Conservation (phyloP, 441 rosid species). For the Iberis amara region DNA sequence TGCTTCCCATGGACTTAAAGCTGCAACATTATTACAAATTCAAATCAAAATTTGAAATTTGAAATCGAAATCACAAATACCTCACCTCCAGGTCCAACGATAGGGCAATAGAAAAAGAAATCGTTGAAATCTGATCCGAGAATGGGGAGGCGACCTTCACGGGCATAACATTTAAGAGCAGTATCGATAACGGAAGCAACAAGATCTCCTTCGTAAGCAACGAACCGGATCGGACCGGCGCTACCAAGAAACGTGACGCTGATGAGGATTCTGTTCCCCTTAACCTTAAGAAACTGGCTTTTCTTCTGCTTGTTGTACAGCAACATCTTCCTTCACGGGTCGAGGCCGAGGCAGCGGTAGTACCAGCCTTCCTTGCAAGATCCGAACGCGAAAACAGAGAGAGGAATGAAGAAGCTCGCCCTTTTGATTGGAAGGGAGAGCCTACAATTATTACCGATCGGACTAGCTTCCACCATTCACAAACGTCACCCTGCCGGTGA, state of each 20-base stretch:
- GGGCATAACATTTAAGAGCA: constrained; percentile 76
- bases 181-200: constrained; percentile 74
- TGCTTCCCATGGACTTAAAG: constrained; percentile 60
- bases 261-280: constrained; percentile 67
- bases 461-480: neutral
- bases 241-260: constrained; percentile 84
- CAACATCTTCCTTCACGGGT: constrained; percentile 75
- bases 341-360: constrained; percentile 92
- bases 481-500: neutral
- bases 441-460: neutral
- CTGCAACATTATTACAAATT: too few species aligned
- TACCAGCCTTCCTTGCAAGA: constrained; percentile 99
- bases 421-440: neutral
- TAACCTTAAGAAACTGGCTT: constrained; percentile 51
- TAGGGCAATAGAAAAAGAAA: constrained; percentile 70
- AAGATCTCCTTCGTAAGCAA: constrained; percentile 63
- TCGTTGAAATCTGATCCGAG: constrained; percentile 72
- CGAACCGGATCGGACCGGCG: constrained; percentile 93
- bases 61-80: too few species aligned
- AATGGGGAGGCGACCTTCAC: constrained; percentile 86
- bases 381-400: constrained; percentile 73
- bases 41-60: too few species aligned
- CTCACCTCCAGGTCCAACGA: constrained; percentile 55
- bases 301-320: constrained; percentile 84
- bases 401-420: constrained; percentile 10